Evolutionary conservation across 2,329 filamentous ascomycete species (phyloP).

Genomic region (Zymoseptoria passerinii): DNA sequence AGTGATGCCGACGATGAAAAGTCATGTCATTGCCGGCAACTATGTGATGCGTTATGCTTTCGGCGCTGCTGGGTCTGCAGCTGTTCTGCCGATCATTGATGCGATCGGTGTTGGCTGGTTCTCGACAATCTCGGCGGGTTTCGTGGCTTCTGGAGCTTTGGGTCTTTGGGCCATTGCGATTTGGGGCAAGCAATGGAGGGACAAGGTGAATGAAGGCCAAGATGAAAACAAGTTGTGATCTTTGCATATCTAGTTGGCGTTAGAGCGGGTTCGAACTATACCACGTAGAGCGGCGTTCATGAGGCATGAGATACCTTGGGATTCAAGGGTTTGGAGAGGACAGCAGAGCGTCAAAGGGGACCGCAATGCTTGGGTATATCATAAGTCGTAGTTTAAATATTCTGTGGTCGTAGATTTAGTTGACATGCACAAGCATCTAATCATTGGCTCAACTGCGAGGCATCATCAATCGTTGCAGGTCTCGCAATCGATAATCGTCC

Average conservation of each 20-base stretch:
- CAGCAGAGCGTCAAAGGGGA: not conserved
- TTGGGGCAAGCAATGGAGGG: constrained; percentile 19
- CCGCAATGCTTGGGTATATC: not conserved
- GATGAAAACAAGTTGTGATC: constrained; percentile 1
- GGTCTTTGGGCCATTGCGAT: constrained; percentile 39
- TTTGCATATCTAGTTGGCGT: not conserved
- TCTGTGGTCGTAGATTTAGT: not conserved
- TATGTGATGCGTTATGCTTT: constrained; percentile 72
- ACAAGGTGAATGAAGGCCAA: constrained; percentile 13
- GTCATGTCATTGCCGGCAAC: constrained; percentile 67
- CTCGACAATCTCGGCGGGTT: constrained; percentile 57
- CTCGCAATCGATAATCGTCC: constrained; percentile 20
- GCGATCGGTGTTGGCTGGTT: constrained; percentile 75
- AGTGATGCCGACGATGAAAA: constrained; percentile 62
- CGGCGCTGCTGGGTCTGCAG: constrained; percentile 60
- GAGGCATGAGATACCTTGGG: not conserved
- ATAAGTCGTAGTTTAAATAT: not conserved
- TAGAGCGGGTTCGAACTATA: not conserved
- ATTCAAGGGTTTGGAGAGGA: not conserved
- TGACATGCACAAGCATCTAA: not conserved
- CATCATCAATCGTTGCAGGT: constrained; percentile 20
- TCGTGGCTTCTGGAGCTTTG: constrained; percentile 41
- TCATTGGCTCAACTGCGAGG: not conserved
- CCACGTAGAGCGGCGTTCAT: not conserved
- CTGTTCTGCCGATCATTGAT: constrained; percentile 66